Evolutionary conservation across 2,329 filamentous ascomycete genomes (phyloP), one percentile per base, ranked within the genome.

Genomic region (Fusarium fujikuroi): DNA sequence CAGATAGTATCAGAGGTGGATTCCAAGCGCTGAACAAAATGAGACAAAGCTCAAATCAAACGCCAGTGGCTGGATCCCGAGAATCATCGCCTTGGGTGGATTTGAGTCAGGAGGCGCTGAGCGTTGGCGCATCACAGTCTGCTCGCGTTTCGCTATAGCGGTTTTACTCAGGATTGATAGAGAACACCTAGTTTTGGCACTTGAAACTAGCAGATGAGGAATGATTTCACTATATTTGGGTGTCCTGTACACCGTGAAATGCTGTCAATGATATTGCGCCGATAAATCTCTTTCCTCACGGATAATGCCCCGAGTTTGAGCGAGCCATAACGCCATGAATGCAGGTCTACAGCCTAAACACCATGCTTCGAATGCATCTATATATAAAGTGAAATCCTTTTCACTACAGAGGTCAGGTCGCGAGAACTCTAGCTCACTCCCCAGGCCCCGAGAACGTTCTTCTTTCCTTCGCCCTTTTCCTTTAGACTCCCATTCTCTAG

Each of bases 1-100:
- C 86, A 2, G 83, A 85, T 46, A 87, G 84, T 71, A 73, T 88
- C 28, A 78, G 81, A 28, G 86, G 85, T 14, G 87, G 87, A 0
- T 77, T 78, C 34, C 88, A 91, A 65, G 88, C 89, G 0, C 25
- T 74, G 54, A 67, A 46, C 10, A 75, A 63, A 28, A 73, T 74
- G 59, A 60, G 50, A 11, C 57, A 72, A 10, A 67, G 25, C 10
- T 73, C 72, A 34, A 59, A 47, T 15, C 54, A 58, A 19, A 36
- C 39, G 1, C 11, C 54, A 0, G 9, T 50, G 2, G 15, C 39
- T 18, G 63, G 15, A 4, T 28, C 25, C 12, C 18, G 28, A 19
- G 58, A 47, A 5, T 16, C 61, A 10, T 74, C 71, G 4, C 37
- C 71, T 9, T 73, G 71, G 71, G 30, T 42, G 18, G 59, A 71